These are phyloP conservation scores for Dendrocalamus latiflorus DNA, from an alignment of 202 grass and related monocot species.

Conservation along the genomic window DNA sequence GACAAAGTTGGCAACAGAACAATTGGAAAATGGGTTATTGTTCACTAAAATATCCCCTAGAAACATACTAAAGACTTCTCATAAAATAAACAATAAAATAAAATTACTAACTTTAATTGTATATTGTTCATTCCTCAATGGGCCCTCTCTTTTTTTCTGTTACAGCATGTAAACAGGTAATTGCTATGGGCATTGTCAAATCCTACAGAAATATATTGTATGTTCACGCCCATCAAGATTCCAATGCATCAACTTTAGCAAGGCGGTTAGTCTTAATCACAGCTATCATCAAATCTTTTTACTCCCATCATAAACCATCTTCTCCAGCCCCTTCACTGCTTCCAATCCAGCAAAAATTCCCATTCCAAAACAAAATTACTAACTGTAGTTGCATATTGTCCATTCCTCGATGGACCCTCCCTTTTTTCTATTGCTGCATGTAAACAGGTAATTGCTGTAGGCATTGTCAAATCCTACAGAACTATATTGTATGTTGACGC, in stretches of 20 bases:
- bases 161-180: slow-evolving; percentile 11
- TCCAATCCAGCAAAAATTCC: neutral
- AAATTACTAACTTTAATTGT: neutral
- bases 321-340: neutral
- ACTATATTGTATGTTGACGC: neutral
- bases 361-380: neutral
- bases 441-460: neutral
- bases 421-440: neutral
- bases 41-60: neutral
- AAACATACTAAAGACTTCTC: neutral
- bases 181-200: neutral
- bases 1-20: neutral
- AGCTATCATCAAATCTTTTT: neutral
- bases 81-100: neutral
- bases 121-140: neutral
- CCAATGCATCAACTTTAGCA: neutral
- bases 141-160: neutral
- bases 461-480: neutral
- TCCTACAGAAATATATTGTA: neutral
- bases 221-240: neutral
- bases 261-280: neutral
- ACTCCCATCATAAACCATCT: neutral
- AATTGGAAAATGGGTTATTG: neutral
- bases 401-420: neutral
- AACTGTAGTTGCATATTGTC: neutral